Conservation (phyloP, 148 eudicot genomes). For the Rhododendron ferrugineum region DNA sequence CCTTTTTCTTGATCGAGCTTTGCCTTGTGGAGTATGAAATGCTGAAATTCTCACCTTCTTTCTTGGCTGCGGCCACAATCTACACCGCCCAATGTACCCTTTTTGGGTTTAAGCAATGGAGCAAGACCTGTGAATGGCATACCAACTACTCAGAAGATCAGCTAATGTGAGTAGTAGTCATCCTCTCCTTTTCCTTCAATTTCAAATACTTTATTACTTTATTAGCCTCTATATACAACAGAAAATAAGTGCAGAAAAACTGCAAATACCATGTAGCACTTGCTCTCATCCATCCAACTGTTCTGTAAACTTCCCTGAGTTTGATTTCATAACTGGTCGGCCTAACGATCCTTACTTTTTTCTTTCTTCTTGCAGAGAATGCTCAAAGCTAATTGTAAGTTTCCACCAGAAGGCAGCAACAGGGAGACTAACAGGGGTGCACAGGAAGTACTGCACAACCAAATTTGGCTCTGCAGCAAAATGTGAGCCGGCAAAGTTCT, state of each 20-base stretch:
- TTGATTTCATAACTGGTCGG: neutral
- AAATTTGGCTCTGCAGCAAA: conserved; percentile 70
- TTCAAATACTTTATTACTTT: neutral
- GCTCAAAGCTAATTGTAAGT: conserved; percentile 56
- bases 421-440: conserved; percentile 77
- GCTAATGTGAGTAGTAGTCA: conserved; percentile 62
- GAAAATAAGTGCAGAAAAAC: neutral
- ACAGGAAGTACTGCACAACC: conserved; percentile 66
- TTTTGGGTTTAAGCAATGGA: conserved; percentile 64
- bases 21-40: conserved; percentile 77
- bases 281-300: neutral
- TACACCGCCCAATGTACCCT: conserved; percentile 73
- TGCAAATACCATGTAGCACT: neutral
- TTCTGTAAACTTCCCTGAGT: neutral
- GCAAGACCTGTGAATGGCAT: conserved; percentile 63
- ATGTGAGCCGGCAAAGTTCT: conserved; percentile 57
- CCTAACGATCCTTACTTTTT: neutral
- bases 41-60: conserved; percentile 71
- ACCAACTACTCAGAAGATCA: conserved; percentile 55
- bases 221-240: neutral
- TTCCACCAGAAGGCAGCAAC: conserved; percentile 68
- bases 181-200: neutral
- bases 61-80: conserved; percentile 74
- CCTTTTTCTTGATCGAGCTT: conserved; percentile 65
- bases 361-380: conserved; percentile 46